Conservation (phyloP, 2,329 filamentous ascomycete species). For the Drechslerella coelobrocha region DNA sequence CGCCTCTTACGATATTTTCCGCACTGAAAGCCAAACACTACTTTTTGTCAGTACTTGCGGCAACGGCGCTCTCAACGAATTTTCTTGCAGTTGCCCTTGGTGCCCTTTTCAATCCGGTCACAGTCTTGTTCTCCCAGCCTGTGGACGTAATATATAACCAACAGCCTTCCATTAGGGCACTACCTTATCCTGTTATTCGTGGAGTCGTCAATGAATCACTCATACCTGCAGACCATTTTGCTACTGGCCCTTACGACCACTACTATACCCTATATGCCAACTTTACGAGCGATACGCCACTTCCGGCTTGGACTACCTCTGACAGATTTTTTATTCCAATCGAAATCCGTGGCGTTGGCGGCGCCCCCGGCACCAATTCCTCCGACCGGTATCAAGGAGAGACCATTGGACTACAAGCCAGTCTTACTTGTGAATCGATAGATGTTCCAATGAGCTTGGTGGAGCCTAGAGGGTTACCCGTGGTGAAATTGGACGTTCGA, state of each 20-base stretch:
- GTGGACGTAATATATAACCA: no score
- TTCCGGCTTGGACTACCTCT: slow-evolving; percentile 64
- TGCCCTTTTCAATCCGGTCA: slow-evolving; percentile 60
- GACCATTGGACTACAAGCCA: slow-evolving; percentile 57
- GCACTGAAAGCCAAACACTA: slow-evolving; percentile 62
- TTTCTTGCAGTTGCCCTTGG: slow-evolving; percentile 64
- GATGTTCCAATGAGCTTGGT: slow-evolving; percentile 3
- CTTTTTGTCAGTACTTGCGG: slow-evolving; percentile 62
- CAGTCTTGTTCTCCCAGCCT: no score
- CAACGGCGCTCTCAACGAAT: slow-evolving; percentile 63
- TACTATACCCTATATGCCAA: slow-evolving; percentile 62
- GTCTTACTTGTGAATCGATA: slow-evolving; percentile 57
- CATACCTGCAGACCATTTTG: slow-evolving; percentile 52
- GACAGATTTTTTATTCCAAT: slow-evolving; percentile 63
- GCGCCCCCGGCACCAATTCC: neutral
- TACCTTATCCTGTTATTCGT: slow-evolving; percentile 3
- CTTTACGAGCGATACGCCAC: slow-evolving; percentile 58
- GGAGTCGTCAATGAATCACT: slow-evolving; percentile 1
- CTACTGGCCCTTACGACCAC: slow-evolving; percentile 55
- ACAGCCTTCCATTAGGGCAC: slow-evolving; percentile 2
- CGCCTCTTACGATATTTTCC: slow-evolving; percentile 62
- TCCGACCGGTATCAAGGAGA: slow-evolving; percentile 52
- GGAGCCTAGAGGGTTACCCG: neutral
- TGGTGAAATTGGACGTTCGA: neutral
- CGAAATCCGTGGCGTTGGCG: slow-evolving; percentile 17